Evolutionary conservation across 2,329 filamentous ascomycete species (phyloP).

Genomic region (Scedosporium aurantiacum): DNA sequence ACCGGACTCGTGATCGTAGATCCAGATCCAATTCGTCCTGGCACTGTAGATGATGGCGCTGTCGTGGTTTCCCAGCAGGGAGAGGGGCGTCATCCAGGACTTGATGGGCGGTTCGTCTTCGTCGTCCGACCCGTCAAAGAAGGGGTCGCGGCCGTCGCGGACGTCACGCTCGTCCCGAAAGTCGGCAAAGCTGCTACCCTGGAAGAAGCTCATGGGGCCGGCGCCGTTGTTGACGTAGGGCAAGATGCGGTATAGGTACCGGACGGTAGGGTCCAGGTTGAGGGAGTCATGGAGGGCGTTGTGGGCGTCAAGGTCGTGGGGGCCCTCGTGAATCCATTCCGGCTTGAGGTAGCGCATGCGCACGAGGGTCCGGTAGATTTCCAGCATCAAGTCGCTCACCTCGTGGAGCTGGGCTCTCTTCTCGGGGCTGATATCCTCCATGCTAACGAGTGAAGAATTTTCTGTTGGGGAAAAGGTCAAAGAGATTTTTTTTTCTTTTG

Average conservation of each 20-base stretch:
- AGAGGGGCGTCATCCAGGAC: slow-evolving; percentile 18
- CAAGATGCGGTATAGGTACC: slow-evolving; percentile 16
- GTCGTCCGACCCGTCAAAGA: background rate
- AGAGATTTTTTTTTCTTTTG: too few species aligned
- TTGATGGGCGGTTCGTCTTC: slow-evolving; percentile 13
- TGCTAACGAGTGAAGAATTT: background rate
- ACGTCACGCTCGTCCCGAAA: slow-evolving; percentile 11
- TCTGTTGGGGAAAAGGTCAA: background rate
- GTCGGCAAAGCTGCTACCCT: slow-evolving; percentile 12
- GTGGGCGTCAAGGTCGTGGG: slow-evolving; percentile 12
- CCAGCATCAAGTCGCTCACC: slow-evolving; percentile 16
- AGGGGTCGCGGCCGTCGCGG: slow-evolving; percentile 10
- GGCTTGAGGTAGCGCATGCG: slow-evolving; percentile 17
- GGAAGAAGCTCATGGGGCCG: slow-evolving; percentile 1
- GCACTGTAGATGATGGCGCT: slow-evolving; percentile 18
- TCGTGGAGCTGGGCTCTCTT: slow-evolving; percentile 11
- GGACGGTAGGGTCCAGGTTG: slow-evolving; percentile 11
- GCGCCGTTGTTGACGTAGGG: slow-evolving; percentile 12
- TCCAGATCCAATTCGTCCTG: slow-evolving; percentile 14
- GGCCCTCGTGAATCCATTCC: slow-evolving; percentile 12
- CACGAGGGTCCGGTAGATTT: slow-evolving; percentile 17
- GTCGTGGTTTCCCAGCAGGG: slow-evolving; percentile 14
- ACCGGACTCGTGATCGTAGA: slow-evolving; percentile 10
- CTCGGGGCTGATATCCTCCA: background rate
- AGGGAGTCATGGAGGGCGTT: slow-evolving; percentile 2